Base-by-base conservation (phyloP, 1,284 basidiomycete genomes). In the Naganishia sp. region DNA sequence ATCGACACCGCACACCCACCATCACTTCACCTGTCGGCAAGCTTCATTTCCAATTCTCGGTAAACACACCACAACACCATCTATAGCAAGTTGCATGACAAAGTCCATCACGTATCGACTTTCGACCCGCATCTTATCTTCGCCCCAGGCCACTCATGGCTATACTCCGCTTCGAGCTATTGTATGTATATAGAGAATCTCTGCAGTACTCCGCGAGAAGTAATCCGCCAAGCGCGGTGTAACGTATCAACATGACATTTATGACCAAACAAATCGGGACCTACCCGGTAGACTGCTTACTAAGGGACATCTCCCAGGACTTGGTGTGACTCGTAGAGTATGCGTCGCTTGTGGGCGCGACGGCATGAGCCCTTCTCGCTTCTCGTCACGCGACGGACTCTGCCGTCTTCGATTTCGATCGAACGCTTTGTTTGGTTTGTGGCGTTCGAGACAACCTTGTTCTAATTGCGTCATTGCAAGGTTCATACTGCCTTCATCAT, bases 401-500 rank as follows among this genome's bases (percentile, higher is more conserved):
- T n/a, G 7, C 18, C 18, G 28, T 21, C 10, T 52, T 35, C 58
- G 58, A 61, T 61, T 50, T 50, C 58, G 58, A 61, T 61, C 58
- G 58, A 25, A 21, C 6, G 15, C 31, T 17, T 60, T 60, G 57
- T 60, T 60, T 60, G 57, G 57, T 60, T 60, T 60, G 57, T 60
- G 57, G n/a, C 46, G 28, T 15, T 23, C 35, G 35, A 39, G 35
- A 39, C 35, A 39, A 39, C 35, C 35, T 39, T 39, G 35, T 52
- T 10, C 23, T 52, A 35, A 54, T 54, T 54, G 47, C 58, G 58
- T 61, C 58, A 61, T 61, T 39, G 18, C 17, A n/a, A 15, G 18
- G 7, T n/a, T 46, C 45, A 18, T 9, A 46, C 45, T 46, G 7
- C 18, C 18, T n/a, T n/a, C 18, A n/a, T 9, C 45, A n/a, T 46